A percentile compares a stretch with the other conserved stretches of the same genome.
phyloP scores from a whole-genome alignment of 1,284 basidiomycete genomes.

The Testicularia cyperi region DNA sequence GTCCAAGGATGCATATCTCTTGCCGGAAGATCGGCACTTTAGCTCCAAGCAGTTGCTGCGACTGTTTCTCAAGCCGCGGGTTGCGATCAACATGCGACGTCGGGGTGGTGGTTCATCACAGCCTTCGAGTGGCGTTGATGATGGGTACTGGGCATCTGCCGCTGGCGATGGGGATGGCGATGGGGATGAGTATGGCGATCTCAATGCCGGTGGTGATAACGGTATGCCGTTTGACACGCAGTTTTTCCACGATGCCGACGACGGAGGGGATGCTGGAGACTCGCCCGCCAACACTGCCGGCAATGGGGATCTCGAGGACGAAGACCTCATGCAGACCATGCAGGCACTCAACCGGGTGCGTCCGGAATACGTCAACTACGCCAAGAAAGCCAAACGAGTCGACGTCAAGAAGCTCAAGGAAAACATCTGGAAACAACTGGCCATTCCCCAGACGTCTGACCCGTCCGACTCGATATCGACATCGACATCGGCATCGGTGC shows the following conservation, averaged over 20 bases:
- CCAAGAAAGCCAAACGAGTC: slow-evolving; percentile 92
- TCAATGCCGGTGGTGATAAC: slow-evolving; percentile 12
- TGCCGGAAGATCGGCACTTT: slow-evolving; percentile 98
- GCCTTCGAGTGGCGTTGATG: slow-evolving; percentile 82
- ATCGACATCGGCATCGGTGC: slow-evolving; percentile 1
- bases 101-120: slow-evolving; percentile 68
- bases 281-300: slow-evolving; percentile 49
- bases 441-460: slow-evolving; percentile 21
- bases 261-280: slow-evolving; percentile 62
- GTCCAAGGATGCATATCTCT: slow-evolving; percentile 66
- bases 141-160: slow-evolving; percentile 91
- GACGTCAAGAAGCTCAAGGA: slow-evolving; percentile 97
- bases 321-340: slow-evolving; percentile 80
- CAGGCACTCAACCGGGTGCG: slow-evolving; percentile 74
- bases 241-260: slow-evolving; percentile 91
- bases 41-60: slow-evolving; percentile 83
- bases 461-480: slow-evolving; percentile 3
- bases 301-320: slow-evolving; percentile 67
- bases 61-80: slow-evolving; percentile 79
- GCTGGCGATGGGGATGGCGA: slow-evolving; percentile 63
- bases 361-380: slow-evolving; percentile 89
- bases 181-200: not conserved
- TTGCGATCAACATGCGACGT: slow-evolving; percentile 61
- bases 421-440: slow-evolving; percentile 91
- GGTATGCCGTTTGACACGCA: slow-evolving; percentile 81